Evolutionary conservation across 2,329 filamentous ascomycete species (phyloP).

Genomic region (Mariannaea sp.): DNA sequence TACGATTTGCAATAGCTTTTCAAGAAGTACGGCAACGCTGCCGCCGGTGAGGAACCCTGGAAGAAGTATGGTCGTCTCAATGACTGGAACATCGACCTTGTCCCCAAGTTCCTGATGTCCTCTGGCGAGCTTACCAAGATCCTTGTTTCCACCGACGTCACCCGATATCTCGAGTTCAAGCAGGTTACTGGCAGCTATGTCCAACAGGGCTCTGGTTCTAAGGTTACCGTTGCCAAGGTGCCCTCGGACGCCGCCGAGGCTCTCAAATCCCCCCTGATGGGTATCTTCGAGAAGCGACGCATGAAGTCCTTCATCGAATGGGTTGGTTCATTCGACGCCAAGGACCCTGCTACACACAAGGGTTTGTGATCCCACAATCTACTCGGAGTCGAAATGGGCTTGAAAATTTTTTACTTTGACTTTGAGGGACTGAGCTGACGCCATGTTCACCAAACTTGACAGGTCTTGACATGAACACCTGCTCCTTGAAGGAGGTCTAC

Average conservation of each 20-base stretch:
- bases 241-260: constrained; percentile 92
- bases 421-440: constrained; percentile 20
- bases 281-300: constrained; percentile 94
- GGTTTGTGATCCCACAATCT: constrained; percentile 57
- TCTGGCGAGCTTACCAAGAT: constrained; percentile 99
- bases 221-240: constrained; percentile 94
- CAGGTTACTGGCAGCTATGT: constrained; percentile 96
- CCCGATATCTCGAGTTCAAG: constrained; percentile 88
- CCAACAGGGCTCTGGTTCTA: constrained; percentile 80
- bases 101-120: constrained; percentile 98
- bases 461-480: constrained; percentile 80
- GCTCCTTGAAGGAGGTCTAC: constrained; percentile 97
- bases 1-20: constrained; percentile 68
- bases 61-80: constrained; percentile 95
- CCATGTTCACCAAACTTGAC: neutral
- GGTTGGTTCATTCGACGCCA: constrained; percentile 83
- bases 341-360: constrained; percentile 86
- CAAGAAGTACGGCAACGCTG: constrained; percentile 91
- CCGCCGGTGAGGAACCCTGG: constrained; percentile 85
- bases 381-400: neutral
- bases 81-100: constrained; percentile 99
- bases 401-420: neutral
- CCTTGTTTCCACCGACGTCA: constrained; percentile 92
- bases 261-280: constrained; percentile 91
- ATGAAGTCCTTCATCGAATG: constrained; percentile 97